Base-by-base conservation (phyloP, 2,329 filamentous ascomycete species). In the Diplocarpon mali region DNA sequence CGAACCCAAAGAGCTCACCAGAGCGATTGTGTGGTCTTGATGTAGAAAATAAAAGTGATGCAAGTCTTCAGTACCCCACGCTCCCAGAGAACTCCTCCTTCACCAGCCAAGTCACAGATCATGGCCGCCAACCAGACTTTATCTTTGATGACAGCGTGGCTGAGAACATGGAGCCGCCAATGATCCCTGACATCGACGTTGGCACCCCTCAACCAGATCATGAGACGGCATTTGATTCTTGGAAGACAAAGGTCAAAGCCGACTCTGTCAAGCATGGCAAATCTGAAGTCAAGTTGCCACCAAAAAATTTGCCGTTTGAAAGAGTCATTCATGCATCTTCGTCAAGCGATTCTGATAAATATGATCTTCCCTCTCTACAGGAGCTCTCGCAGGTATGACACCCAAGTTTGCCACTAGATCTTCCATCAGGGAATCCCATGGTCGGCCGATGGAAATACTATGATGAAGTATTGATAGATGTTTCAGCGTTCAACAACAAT, bases 41-140 rank as follows among this genome's bases (percentile, higher is more conserved):
- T 42, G 42, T 41, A 37, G 16, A 32, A 37, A 46, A 51, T 17
- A 50, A 55, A 14, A 31, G 39, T 35, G 44, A 48, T 12, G 38
- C 38, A 14, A 52, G 53, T 28, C 48, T 53, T 4, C 47, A 55
- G 17, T 64, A 64, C 51, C 60, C 62, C 3, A 64, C 57, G 31
- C 37, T 62, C 2, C 55, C 55, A 5, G 36, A 58, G 1, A 57
- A 57, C 17, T 58, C 61, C 2, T 68, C 67, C 0, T 67, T 67
- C 15, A 57, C 57, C 8, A 64, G 63, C 42, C 47, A 75, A 67
- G 52, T 57, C 65, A 51, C 64, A 38, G 47, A 75, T 67, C 53
- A 57, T 46, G 73, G 72, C 17, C 66, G 70, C 12, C 74, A 76
- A 46, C 67, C 68, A 3, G 69, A 73, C 45, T 67, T 65, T 5